Evolutionary conservation across 805 yeast species (phyloP).

Genomic region (Barnettozyma wickerhamii): DNA sequence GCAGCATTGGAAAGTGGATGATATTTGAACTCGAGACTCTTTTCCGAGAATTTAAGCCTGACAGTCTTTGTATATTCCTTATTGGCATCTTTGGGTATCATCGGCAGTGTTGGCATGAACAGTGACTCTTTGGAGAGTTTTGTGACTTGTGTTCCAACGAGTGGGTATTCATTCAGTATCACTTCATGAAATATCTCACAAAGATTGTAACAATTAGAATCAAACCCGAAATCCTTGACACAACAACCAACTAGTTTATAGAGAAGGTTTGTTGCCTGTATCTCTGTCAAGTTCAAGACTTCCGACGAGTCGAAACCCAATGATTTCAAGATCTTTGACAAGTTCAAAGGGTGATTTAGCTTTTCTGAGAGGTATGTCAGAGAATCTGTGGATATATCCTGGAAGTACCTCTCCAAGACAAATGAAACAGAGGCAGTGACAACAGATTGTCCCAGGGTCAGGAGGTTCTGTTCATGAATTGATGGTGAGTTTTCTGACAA

Average conservation of each 20-base stretch:
- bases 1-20: conserved; percentile 65
- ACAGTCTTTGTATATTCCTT: conserved; percentile 35
- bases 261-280: conserved; percentile 49
- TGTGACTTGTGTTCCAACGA: conserved; percentile 41
- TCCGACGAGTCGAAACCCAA: conserved; percentile 27
- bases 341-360: conserved; percentile 35
- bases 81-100: conserved; percentile 34
- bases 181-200: conserved; percentile 64
- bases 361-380: conserved; percentile 45
- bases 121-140: conserved; percentile 23
- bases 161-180: conserved; percentile 60
- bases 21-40: conserved; percentile 59
- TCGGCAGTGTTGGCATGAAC: conserved; percentile 23
- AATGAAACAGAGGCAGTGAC: conserved; percentile 52
- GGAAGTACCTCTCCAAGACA: conserved; percentile 61
- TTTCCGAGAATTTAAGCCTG: conserved; percentile 46
- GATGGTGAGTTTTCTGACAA: conserved; percentile 28
- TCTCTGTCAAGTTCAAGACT: conserved; percentile 36
- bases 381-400: conserved; percentile 49
- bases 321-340: conserved; percentile 33
- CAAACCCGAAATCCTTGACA: conserved; percentile 78
- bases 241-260: conserved; percentile 63
- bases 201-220: conserved; percentile 56
- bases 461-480: conserved; percentile 40
- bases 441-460: conserved; percentile 53